phyloP scores from a whole-genome alignment of 441 rosid species.

The Croton laevigatus region DNA sequence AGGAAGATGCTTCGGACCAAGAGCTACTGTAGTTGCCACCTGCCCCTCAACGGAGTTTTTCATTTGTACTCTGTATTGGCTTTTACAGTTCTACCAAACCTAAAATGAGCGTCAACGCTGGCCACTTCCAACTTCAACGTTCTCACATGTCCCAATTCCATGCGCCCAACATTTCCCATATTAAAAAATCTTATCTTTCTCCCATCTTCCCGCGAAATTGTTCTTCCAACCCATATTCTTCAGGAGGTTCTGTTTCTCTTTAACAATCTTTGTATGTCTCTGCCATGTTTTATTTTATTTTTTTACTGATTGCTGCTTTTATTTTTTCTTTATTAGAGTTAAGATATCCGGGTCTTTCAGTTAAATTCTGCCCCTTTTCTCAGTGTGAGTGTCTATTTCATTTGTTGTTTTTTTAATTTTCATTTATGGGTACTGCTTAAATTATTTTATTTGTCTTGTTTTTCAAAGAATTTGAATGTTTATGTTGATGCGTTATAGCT shows the following conservation, averaged over 20 bases:
- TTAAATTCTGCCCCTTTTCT: slow-evolving; percentile 10
- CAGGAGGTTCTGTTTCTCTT: background rate
- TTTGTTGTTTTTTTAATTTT: background rate
- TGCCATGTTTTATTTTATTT: background rate
- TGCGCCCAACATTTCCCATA: background rate
- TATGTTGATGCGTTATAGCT: slow-evolving; percentile 11
- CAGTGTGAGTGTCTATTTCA: slow-evolving; percentile 21
- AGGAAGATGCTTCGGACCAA: no score
- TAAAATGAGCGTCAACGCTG: slow-evolving; percentile 21
- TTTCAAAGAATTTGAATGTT: background rate
- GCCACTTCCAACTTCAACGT: slow-evolving; percentile 18
- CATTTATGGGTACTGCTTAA: background rate
- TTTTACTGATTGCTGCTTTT: background rate
- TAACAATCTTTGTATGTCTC: background rate
- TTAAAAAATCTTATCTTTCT: background rate
- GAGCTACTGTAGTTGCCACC: no score
- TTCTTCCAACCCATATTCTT: background rate
- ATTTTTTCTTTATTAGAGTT: background rate
- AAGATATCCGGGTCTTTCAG: slow-evolving; percentile 12
- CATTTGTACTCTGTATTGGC: background rate
- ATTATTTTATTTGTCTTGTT: background rate
- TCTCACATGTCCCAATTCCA: slow-evolving; percentile 14
- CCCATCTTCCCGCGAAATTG: slow-evolving; percentile 10
- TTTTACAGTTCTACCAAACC: background rate
- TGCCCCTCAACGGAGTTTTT: background rate